Evolutionary conservation across 1,284 basidiomycete genomes (phyloP), one percentile per base, ranked within the genome.

Genomic region (Pulchroboletus neoregius): DNA sequence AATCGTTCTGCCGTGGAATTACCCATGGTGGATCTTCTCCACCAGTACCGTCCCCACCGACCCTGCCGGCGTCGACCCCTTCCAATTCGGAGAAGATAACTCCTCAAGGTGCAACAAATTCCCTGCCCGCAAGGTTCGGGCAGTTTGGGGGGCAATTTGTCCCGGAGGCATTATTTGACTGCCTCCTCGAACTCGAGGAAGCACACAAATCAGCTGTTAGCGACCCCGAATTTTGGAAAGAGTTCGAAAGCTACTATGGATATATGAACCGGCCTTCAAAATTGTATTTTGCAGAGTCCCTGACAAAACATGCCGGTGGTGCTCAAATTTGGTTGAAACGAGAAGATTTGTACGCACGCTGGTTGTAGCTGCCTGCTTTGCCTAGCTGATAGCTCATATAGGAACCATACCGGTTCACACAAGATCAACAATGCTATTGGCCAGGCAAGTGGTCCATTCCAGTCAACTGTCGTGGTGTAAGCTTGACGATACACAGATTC

Each of bases 291-390:
- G 62, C 65, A 70, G 93, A 93, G 87, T 91, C 63, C 11, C 36
- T 63, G 27, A 63, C 62, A 15, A 67, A 58, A 33, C 46, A 67
- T 45, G 64, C 57, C 0, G 57, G 53, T 43, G 92, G 92, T 32
- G 95, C 96, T 6, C 89, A 84, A 53, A 97, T 99, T 61, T 99
- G 96, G 96, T 73, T 99, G 62, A 99, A 99, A 75, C 82, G 96
- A 33, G 96, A 99, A 71, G 96, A 99, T 60, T 67, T 96, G 80
- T 90, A 60, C 58, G 87, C 73, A 23, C 5, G 7, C 13, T 34
- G 30, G 41, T 36, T n/a, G 43, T 24, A 20, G 2, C 24, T 28
- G 10, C 42, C 10, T 4, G 15, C 23, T 16, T 40, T 20, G 16
- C 3, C 43, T 22, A 23, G 44, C 49, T 54, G 41, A 50, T 47